A percentile compares a stretch with the other conserved stretches of the same genome.
Conservation (phyloP, 2,329 filamentous ascomycete species). For the Sporothrix humicola region DNA sequence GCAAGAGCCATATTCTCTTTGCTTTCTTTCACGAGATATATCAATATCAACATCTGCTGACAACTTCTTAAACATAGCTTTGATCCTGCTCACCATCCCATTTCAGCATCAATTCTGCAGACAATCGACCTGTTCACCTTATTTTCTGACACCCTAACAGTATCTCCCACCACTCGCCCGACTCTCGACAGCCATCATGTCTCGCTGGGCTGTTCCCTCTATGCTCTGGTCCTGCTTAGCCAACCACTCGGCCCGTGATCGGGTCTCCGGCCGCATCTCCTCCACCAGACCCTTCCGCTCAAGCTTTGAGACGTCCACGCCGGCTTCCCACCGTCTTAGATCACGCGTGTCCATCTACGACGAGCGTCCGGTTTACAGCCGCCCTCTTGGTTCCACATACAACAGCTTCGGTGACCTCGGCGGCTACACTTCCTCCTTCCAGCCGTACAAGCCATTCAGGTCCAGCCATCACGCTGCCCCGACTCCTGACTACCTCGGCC, state of each 20-base stretch:
- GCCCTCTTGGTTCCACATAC: not conserved
- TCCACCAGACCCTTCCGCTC: slow-evolving; percentile 1
- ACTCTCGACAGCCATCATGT: not conserved
- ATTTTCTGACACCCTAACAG: not conserved
- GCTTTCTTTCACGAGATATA: not conserved
- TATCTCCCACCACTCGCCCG: not conserved
- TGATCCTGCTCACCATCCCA: not conserved
- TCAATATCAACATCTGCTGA: not conserved
- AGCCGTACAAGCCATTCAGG: not conserved
- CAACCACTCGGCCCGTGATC: not conserved
- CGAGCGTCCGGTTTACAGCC: not conserved
- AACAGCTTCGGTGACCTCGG: not conserved
- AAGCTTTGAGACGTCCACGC: not conserved
- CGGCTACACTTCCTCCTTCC: not conserved
- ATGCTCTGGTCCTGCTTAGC: not conserved
- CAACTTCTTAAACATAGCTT: not conserved
- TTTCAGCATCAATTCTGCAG: no score
- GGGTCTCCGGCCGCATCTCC: not conserved
- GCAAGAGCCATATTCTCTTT: not conserved
- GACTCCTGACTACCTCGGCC: not conserved
- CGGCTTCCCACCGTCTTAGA: not conserved
- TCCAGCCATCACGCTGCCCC: not conserved
- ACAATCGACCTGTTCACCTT: slow-evolving; percentile 12
- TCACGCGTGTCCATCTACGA: slow-evolving; percentile 14
- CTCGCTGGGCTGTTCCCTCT: slow-evolving; percentile 4